These are phyloP conservation scores for Leccinum fallax DNA, from an alignment of 1,284 basidiomycete species.

Conservation along the genomic window DNA sequence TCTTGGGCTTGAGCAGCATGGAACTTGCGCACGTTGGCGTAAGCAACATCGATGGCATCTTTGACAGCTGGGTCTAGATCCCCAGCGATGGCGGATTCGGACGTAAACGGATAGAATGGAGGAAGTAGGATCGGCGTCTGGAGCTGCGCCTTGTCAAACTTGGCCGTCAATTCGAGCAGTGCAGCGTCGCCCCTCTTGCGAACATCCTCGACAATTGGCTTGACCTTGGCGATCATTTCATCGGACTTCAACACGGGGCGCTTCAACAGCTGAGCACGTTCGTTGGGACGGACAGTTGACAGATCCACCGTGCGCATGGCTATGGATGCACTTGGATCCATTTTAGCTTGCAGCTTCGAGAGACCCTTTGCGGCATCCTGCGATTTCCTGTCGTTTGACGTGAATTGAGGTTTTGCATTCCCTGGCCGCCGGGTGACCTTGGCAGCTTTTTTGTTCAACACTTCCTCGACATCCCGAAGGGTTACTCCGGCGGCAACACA, in stretches of 20 bases:
- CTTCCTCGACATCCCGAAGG: constrained; percentile 84
- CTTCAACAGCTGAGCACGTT: constrained; percentile 74
- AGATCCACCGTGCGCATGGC: constrained; percentile 78
- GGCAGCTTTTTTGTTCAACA: constrained; percentile 84
- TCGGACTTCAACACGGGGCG: constrained; percentile 92
- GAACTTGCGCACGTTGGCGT: constrained; percentile 90
- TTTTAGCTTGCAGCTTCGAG: constrained; percentile 27
- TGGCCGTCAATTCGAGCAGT: constrained; percentile 87
- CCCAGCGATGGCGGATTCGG: constrained; percentile 47
- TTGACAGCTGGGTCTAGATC: constrained; percentile 66
- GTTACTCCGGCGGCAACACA: constrained; percentile 87
- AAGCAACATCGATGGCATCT: constrained; percentile 89
- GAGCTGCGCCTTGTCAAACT: constrained; percentile 85
- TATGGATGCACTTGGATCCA: constrained; percentile 51
- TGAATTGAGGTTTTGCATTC: constrained; percentile 91
- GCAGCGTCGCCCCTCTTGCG: constrained; percentile 85
- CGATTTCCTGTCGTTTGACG: constrained; percentile 39
- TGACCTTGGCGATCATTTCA: constrained; percentile 94
- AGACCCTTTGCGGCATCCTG: constrained; percentile 33
- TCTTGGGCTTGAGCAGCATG: constrained; percentile 83
- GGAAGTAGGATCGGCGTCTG: constrained; percentile 63
- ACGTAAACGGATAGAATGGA: constrained; percentile 68
- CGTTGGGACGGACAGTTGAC: constrained; percentile 51
- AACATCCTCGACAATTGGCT: constrained; percentile 92
- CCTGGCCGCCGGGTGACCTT: constrained; percentile 90